Percentiles rank a stretch among this genome's conserved stretches.
phyloP scores from a whole-genome alignment of 352 stramenopile species.

The Globisporangium viniferum region DNA sequence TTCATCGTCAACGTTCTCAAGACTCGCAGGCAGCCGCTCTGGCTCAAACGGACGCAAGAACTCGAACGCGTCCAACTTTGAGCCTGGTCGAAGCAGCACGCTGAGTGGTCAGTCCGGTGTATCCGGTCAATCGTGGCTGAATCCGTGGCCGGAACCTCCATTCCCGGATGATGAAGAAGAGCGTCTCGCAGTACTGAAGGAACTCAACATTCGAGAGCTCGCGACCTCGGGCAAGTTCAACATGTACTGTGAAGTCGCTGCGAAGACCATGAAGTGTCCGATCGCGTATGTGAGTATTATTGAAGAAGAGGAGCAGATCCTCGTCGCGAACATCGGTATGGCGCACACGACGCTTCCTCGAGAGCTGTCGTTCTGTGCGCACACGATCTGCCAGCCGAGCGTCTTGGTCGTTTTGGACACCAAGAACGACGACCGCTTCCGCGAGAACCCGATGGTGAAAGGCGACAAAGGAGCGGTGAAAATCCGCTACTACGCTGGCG shows the following conservation, averaged over 20 bases:
- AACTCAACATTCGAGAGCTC: constrained; percentile 78
- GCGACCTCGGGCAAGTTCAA: constrained; percentile 80
- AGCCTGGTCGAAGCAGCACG: constrained; percentile 47
- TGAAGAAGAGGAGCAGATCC: constrained; percentile 77
- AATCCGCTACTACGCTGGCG: constrained; percentile 85
- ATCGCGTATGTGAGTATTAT: constrained; percentile 87
- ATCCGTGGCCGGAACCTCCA: constrained; percentile 79
- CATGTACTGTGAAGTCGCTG: constrained; percentile 84
- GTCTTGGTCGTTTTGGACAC: constrained; percentile 84
- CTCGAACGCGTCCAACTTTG: constrained; percentile 52
- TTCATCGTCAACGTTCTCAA: constrained; percentile 41
- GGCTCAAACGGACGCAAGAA: constrained; percentile 44
- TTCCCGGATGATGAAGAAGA: constrained; percentile 80
- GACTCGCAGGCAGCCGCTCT: constrained; percentile 24
- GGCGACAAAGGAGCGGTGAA: constrained; percentile 81
- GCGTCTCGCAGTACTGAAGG: constrained; percentile 62
- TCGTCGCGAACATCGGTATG: constrained; percentile 86
- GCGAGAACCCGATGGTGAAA: constrained; percentile 87
- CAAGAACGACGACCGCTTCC: constrained; percentile 83
- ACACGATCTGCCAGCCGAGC: constrained; percentile 81
- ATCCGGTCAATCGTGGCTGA: constrained; percentile 53
- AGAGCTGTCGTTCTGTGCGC: constrained; percentile 82
- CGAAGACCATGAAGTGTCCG: constrained; percentile 87
- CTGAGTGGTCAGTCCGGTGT: constrained; percentile 37
- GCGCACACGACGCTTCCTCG: constrained; percentile 72